These are phyloP conservation scores for Penicillium palitans DNA, from an alignment of 2,329 filamentous ascomycete genomes.

Conservation along the genomic window DNA sequence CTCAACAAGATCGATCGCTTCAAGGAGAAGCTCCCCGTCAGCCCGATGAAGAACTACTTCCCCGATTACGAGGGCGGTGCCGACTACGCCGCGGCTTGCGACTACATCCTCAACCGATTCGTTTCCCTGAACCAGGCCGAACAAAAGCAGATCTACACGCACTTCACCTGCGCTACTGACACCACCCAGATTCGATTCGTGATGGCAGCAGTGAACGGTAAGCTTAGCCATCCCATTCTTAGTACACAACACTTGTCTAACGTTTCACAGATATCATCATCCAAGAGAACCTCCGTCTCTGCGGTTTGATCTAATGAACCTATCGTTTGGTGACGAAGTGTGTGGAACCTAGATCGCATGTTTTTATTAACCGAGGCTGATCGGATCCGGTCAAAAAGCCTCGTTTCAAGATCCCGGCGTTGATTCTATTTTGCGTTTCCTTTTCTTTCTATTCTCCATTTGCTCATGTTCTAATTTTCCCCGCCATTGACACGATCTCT, in stretches of 20 bases:
- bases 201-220: slow-evolving; percentile 99
- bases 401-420: slow-evolving; percentile 28
- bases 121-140: slow-evolving; percentile 98
- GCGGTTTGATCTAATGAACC: slow-evolving; percentile 81
- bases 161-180: slow-evolving; percentile 98
- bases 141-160: slow-evolving; percentile 99
- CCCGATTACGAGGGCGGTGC: slow-evolving; percentile 84
- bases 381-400: slow-evolving; percentile 28
- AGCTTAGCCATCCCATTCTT: slow-evolving; percentile 32
- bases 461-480: slow-evolving; percentile 32
- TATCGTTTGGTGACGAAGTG: slow-evolving; percentile 28
- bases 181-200: slow-evolving; percentile 99
- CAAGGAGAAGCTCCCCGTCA: slow-evolving; percentile 72
- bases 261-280: slow-evolving; percentile 88
- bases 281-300: slow-evolving; percentile 96
- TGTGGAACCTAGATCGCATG: slow-evolving; percentile 37
- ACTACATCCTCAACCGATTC: slow-evolving; percentile 98
- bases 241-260: not conserved
- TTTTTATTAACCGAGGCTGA: slow-evolving; percentile 32
- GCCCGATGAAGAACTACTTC: slow-evolving; percentile 75
- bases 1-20: slow-evolving; percentile 75
- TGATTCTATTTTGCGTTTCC: slow-evolving; percentile 17
- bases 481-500: slow-evolving; percentile 34
- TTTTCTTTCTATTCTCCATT: slow-evolving; percentile 27
- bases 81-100: slow-evolving; percentile 92